A percentile compares a stretch with the other conserved stretches of the same genome.
Evolutionary conservation across 2,329 filamentous ascomycete species (phyloP).

Genomic region (Colletotrichum trifolii): DNA sequence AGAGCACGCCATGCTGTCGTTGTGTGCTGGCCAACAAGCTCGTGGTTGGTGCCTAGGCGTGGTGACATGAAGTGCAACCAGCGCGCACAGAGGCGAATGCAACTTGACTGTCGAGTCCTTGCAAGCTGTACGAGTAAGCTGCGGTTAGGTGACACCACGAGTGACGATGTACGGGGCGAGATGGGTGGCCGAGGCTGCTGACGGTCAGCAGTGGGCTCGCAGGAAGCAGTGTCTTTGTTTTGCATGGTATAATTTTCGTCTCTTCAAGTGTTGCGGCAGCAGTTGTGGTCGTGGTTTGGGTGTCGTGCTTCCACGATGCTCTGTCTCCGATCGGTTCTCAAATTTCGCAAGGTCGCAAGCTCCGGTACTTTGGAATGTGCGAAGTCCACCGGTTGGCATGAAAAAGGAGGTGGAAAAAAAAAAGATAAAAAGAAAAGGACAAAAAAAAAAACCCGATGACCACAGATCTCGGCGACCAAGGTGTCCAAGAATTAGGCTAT

Average conservation of each 20-base stretch:
- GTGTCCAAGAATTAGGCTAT: no score
- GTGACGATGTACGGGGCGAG: constrained; percentile 3
- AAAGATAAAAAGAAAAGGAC: no score
- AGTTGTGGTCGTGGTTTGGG: no score
- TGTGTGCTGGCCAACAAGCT: constrained; percentile 6
- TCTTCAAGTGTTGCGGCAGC: neutral
- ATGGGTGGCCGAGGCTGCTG: constrained; percentile 4
- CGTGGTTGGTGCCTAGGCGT: neutral
- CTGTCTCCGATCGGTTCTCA: no score
- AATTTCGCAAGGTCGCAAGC: no score
- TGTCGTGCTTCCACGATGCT: no score
- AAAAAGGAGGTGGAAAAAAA: no score
- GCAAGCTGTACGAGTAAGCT: constrained; percentile 14
- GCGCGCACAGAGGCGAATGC: neutral
- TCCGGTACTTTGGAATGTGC: no score
- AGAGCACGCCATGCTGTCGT: constrained; percentile 10
- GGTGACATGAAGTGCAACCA: neutral
- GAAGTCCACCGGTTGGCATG: no score
- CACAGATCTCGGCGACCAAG: no score
- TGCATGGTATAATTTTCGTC: neutral
- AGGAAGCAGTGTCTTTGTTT: neutral
- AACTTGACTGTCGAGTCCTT: constrained; percentile 13
- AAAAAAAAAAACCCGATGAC: no score
- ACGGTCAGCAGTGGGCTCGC: constrained; percentile 7
- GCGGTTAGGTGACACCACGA: constrained; percentile 14